phyloP scores from a whole-genome alignment of 768 basidiomycete species.

The Lentinula aciculospora region DNA sequence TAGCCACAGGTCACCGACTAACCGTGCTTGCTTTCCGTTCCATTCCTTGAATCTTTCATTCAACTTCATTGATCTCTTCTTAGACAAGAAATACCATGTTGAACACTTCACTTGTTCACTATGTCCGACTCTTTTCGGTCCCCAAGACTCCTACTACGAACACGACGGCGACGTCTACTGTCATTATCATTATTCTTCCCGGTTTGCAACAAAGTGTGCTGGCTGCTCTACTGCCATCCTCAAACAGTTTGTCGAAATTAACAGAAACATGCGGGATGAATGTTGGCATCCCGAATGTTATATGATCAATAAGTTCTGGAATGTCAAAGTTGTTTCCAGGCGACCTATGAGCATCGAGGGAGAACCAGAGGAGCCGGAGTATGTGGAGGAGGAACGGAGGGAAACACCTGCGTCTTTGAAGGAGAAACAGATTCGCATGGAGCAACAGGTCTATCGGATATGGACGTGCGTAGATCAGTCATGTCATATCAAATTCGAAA shows the following conservation, averaged over 20 bases:
- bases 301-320: constrained; percentile 99
- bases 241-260: constrained; percentile 99
- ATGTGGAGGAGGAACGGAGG: constrained; percentile 70
- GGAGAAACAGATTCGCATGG: constrained; percentile 91
- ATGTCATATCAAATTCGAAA: background rate
- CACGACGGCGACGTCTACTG: constrained; percentile 98
- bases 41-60: background rate
- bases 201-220: constrained; percentile 97
- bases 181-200: constrained; percentile 98
- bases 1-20: constrained; percentile 10
- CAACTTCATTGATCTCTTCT: background rate
- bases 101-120: constrained; percentile 99
- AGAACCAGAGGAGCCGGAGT: constrained; percentile 42
- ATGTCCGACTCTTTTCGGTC: constrained; percentile 93
- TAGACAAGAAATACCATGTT: constrained; percentile 98
- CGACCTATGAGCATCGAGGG: constrained; percentile 62
- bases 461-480: constrained; percentile 77
- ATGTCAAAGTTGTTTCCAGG: constrained; percentile 85
- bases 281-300: constrained; percentile 99
- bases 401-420: constrained; percentile 78
- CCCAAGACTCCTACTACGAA: constrained; percentile 98
- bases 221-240: constrained; percentile 96
- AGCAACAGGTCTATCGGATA: constrained; percentile 95
- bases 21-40: background rate
- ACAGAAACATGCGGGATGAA: constrained; percentile 95